A percentile compares a stretch with the other conserved stretches of the same genome.
Evolutionary conservation across 345 rosid species (phyloP).

Genomic region (Punica granatum): DNA sequence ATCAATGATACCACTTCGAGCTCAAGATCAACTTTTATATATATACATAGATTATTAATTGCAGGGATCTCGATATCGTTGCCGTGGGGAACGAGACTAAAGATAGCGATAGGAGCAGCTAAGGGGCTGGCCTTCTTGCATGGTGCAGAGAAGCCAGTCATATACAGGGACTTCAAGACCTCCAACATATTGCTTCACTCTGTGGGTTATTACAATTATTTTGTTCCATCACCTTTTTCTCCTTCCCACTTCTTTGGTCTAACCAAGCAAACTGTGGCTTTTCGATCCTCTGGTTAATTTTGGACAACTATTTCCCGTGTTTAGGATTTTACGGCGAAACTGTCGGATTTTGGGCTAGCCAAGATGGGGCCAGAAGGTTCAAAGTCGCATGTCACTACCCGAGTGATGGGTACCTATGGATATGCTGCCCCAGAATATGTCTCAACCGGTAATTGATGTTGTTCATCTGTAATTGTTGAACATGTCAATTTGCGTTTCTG

Average conservation of each 20-base stretch:
- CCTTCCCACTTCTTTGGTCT: not conserved
- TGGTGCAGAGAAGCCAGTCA: constrained; percentile 75
- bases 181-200: constrained; percentile 84
- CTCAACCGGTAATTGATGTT: constrained; percentile 47
- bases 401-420: constrained; percentile 97
- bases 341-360: constrained; percentile 92
- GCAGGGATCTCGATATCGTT: constrained; percentile 62
- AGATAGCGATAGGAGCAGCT: constrained; percentile 82
- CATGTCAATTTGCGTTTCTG: not conserved
- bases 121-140: constrained; percentile 90
- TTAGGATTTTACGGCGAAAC: constrained; percentile 77
- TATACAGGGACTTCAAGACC: constrained; percentile 90
- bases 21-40: not conserved
- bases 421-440: constrained; percentile 96
- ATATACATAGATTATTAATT: not conserved
- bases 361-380: constrained; percentile 97
- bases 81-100: constrained; percentile 85
- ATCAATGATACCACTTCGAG: not conserved
- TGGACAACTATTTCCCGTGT: not conserved
- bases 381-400: constrained; percentile 79
- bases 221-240: not conserved
- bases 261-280: not conserved
- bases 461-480: not conserved
- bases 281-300: not conserved
- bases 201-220: constrained; percentile 22